Evolutionary conservation across 768 basidiomycete species (phyloP).

Genomic region (Antrodiella citrinella): DNA sequence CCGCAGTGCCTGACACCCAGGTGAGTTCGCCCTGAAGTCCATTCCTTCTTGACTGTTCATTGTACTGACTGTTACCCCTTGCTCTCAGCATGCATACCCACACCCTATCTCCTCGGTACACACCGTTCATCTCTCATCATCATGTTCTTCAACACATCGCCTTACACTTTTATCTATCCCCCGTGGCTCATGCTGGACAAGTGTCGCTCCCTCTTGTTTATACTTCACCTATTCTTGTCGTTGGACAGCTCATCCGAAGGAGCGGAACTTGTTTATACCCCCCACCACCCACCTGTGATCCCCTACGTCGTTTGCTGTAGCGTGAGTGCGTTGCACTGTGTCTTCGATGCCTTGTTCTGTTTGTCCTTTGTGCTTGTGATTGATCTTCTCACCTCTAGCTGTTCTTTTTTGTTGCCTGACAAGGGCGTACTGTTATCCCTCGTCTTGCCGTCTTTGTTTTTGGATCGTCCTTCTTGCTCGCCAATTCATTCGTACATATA

Average conservation of each 20-base stretch:
- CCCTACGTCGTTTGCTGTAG: background rate
- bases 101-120: background rate
- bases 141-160: too few species aligned
- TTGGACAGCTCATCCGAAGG: background rate
- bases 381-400: too few species aligned
- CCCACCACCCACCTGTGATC: background rate
- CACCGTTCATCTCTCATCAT: background rate
- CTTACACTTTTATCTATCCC: too few species aligned
- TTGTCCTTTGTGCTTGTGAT: too few species aligned
- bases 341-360: background rate
- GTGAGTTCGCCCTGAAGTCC: background rate
- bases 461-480: too few species aligned
- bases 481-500: too few species aligned
- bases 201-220: background rate
- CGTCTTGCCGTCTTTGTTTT: too few species aligned
- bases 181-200: background rate
- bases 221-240: background rate
- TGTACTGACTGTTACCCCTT: background rate
- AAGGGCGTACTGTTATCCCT: too few species aligned
- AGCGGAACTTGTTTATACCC: background rate
- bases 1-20: too few species aligned
- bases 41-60: background rate
- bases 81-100: background rate
- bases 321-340: too few species aligned
- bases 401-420: too few species aligned